Evolutionary conservation across 2,329 filamentous ascomycete genomes (phyloP), one percentile per base, ranked within the genome.

Genomic region (Fusarium verticillioides): DNA sequence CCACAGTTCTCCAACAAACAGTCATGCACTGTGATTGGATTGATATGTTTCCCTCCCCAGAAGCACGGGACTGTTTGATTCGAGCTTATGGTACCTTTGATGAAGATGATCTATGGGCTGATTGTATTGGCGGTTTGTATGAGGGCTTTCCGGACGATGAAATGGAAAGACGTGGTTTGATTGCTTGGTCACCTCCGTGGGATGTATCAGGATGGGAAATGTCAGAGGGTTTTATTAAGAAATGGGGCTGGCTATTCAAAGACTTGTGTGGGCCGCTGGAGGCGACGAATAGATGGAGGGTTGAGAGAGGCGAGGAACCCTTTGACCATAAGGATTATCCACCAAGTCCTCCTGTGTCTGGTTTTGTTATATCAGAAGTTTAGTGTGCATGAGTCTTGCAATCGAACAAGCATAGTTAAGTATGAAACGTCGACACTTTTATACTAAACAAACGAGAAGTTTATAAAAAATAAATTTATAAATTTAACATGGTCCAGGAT

Each of bases 131-230:
- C 5, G 83, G 83, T 2, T 70, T 86, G 26, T 86, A 78, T 70
- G 83, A 86, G 69, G 83, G 84, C 11, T 85, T 83, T 66, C 83
- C 83, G 4, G 82, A 83, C 56, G 79, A 82, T 40, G 83, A 85
- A 72, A 66, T 85, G 42, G 79, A 82, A 74, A 76, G 78, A 37
- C 79, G 81, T 21, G 83, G 84, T 32, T 75, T 85, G 7, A 78
- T 86, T 64, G 83, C 81, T 13, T 86, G 85, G 84, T 78, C 73
- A 5, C 77, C 78, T 4, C 75, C 73, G 1, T 78, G 76, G 64
- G 63, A 75, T 59, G 60, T 73, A 3, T 73, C 61, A 2, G 75
- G 73, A 0, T 77, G 75, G 75, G 75, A 77, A 42, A 44, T 77
- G 44, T 74, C 75, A 11, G 65, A 64, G 18, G 75, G 75, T 0